A percentile compares a stretch with the other conserved stretches of the same genome.
These are phyloP conservation scores for Suzukiozyma palmioleophila DNA, from an alignment of 1,139 yeast genomes.

Conservation along the genomic window DNA sequence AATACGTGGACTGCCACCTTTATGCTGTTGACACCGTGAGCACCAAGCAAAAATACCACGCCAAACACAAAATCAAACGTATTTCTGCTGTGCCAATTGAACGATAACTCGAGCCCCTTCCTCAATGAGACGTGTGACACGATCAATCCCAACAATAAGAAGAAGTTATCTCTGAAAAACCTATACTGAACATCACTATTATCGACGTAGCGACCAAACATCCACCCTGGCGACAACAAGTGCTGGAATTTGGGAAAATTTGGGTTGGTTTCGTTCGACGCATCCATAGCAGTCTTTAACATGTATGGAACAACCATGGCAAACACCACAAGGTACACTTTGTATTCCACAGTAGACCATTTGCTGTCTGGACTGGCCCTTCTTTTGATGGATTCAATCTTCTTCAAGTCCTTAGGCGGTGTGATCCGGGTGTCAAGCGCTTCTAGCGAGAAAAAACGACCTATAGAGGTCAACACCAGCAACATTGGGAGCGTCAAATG, in stretches of 20 bases:
- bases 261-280: constrained; percentile 73
- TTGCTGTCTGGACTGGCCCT: constrained; percentile 48
- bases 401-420: constrained; percentile 47
- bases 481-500: neutral
- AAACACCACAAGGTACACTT: constrained; percentile 59
- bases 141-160: constrained; percentile 52
- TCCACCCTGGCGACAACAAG: constrained; percentile 67
- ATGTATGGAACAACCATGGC: constrained; percentile 72
- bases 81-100: constrained; percentile 31
- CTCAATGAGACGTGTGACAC: constrained; percentile 52
- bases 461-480: neutral
- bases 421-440: constrained; percentile 70
- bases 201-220: constrained; percentile 77
- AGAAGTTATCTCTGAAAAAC: constrained; percentile 79
- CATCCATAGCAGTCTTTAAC: constrained; percentile 77
- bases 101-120: constrained; percentile 18
- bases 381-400: constrained; percentile 36
- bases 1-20: constrained; percentile 57
- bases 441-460: constrained; percentile 61
- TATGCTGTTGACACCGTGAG: constrained; percentile 74
- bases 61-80: constrained; percentile 74
- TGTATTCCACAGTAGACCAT: constrained; percentile 77
- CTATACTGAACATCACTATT: constrained; percentile 88
- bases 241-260: constrained; percentile 64
- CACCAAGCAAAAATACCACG: constrained; percentile 57